Base-by-base conservation (phyloP, 2,329 filamentous ascomycete genomes). In the Colletotrichum eremochloae region DNA sequence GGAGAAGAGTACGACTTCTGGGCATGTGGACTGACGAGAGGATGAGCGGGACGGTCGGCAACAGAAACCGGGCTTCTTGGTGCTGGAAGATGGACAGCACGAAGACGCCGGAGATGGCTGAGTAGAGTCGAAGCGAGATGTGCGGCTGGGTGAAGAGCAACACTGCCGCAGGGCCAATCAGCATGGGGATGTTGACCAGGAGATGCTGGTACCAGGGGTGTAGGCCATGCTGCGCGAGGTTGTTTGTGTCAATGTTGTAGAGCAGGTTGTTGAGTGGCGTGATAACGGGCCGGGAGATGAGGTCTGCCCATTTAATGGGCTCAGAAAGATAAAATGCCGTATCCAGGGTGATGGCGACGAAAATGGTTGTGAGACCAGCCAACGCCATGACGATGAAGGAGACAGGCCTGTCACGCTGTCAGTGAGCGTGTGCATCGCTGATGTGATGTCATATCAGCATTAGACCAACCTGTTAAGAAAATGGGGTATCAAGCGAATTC, bases 131-230 rank as follows among this genome's bases (percentile, higher is more conserved):
- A 11, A 91, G 82, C 36, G 89, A 91, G 14, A 87, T 81, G 62
- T 89, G 86, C 57, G 90, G 88, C 61, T 84, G 83, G 4, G 84
- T 83, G 76, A 93, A 86, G 14, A 94, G 81, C 29, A 94, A 84
- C 38, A 89, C 78, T 46, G 89, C 86, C 11, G 91, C 92, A 6
- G 93, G 93, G 1, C 93, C 93, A 24, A 96, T 86, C 24, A 95
- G 86, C 78, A 92, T 87, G 74, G 93, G 89, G 18, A 95, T 82
- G 77, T 95, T 95, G 71, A 89, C 89, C 56, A 93, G 83, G 40
- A 93, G 80, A 79, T 95, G 93, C 79, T 95, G 93, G 79, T 95
- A 94, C 86, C 90, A 92, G 7, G 93, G 92, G 77, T 96, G 93
- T 18, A 95, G 82, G 61, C 93, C 93, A 83, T 96, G 93, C 75